Evolutionary conservation across 768 basidiomycete genomes (phyloP), one percentile per base, ranked within the genome.

Genomic region (Psilocybe sp.): DNA sequence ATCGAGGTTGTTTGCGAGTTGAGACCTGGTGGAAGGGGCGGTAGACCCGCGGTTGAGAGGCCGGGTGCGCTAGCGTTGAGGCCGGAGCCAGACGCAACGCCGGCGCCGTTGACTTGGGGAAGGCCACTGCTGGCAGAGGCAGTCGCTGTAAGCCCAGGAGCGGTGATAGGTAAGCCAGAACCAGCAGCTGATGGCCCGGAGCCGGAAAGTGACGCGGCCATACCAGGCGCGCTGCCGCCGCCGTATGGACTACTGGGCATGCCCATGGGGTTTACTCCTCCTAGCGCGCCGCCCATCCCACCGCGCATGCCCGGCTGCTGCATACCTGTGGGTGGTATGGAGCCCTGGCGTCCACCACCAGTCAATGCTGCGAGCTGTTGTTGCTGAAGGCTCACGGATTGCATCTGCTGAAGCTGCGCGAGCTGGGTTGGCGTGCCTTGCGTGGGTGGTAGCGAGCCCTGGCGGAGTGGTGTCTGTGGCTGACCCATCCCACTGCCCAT

Each of bases 1-100:
- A 90, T 73, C 15, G 73, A 72, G 7, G 87, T 89, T 15, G 81
- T 76, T 31, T 72, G 68, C 13, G 77, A 78, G 64, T 82, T 81
- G 47, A 83, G 72, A 16, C 65, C 62, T 36, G 77, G 68, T 7
- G 75, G 68, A 2, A 79, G 70, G n/a, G 76, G 69, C 18, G 74
- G 74, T 34, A 65, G 61, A 13, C 57, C 63, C 14, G 47, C 48
- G 37, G 58, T 46, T 16, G 59, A 40, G 55, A 36, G 20, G 57
- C 18, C 40, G 57, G 33, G 14, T 49, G 38, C 34, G 37, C 31
- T 52, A 31, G 52, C 33, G 37, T 34, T 14, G 46, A 44, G 19
- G 9, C 40, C 20, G 36, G 34, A 23, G 23, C 40, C 6, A 34
- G 49, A 23, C n/a, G 54, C 7, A 34, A 62, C n/a, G 19, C 44